Base-by-base conservation (phyloP, 148 eudicot genomes). In the Pharnaceum exiguum region DNA sequence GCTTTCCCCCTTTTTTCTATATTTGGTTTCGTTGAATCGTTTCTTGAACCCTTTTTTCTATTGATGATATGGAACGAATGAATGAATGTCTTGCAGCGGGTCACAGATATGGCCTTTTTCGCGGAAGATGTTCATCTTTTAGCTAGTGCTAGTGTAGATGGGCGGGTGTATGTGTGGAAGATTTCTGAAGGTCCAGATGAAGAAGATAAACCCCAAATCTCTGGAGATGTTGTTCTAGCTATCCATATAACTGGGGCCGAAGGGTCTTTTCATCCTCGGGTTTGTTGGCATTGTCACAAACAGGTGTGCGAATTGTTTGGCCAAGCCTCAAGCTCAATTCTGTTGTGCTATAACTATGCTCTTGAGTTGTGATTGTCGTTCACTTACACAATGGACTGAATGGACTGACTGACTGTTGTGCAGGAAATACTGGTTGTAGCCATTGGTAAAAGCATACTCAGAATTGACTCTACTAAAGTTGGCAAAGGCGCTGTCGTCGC, bases 201-300 rank as follows among this genome's bases (percentile, higher is more conserved):
- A 52, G 99, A 93, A 49, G 86, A 84, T 48, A 88, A 93, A 75
- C 82, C 88, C 18, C 87, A 83, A 75, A 93, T 93, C 32, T 82
- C 86, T n/a, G 99, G 89, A 62, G 73, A 71, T 56, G 73, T 86
- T 36, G 77, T 88, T 30, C 63, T 83, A 68, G 90, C 99, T 24
- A 60, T 93, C 64, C 88, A 93, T 68, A 75, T 93, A 60, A 63
- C 65, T 52, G 91, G 96, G 46, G 84, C 74, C 44, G 87, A 82
- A 77, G 89, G 79, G 56, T 71, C 87, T 74, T 72, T 93, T 62
- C 99, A 78, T 73, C 99, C 99, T 7, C 81, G 96, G 44, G 91
- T 93, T 73, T 93, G 99, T 74, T 93, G 99, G 99, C 99, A 94
- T 66, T 86, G 95, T 55, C 96, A 94, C 78, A 94, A 94, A 70